These are phyloP conservation scores for Fusarium duplospermum DNA, from an alignment of 2,329 filamentous ascomycete genomes.

Conservation along the genomic window DNA sequence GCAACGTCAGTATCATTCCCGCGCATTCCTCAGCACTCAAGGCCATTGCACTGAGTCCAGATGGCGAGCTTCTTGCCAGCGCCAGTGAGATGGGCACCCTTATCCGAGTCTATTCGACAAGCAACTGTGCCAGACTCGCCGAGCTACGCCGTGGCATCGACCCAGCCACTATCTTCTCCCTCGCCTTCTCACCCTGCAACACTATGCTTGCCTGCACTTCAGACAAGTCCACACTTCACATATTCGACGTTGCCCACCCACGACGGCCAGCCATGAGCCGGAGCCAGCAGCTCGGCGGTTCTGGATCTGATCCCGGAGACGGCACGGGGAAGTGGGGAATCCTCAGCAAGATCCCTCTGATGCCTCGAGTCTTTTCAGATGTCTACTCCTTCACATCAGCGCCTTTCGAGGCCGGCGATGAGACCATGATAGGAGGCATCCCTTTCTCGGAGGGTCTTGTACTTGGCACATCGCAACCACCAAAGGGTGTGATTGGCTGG, in stretches of 20 bases:
- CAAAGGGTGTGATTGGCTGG: slow-evolving; percentile 91
- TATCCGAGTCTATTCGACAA: slow-evolving; percentile 85
- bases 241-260: slow-evolving; percentile 84
- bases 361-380: slow-evolving; percentile 90
- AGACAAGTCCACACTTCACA: slow-evolving; percentile 94
- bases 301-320: slow-evolving; percentile 57
- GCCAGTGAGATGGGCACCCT: slow-evolving; percentile 93
- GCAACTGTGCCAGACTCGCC: slow-evolving; percentile 81
- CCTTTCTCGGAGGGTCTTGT: slow-evolving; percentile 58
- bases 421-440: slow-evolving; percentile 63
- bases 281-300: slow-evolving; percentile 44
- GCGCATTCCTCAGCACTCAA: slow-evolving; percentile 85
- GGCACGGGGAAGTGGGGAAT: slow-evolving; percentile 85
- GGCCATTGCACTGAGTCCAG: slow-evolving; percentile 81
- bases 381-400: slow-evolving; percentile 85
- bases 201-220: slow-evolving; percentile 89
- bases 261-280: slow-evolving; percentile 53
- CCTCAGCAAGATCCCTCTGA: slow-evolving; percentile 82
- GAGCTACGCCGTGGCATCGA: slow-evolving; percentile 93
- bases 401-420: slow-evolving; percentile 86
- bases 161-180: slow-evolving; percentile 84
- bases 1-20: slow-evolving; percentile 92
- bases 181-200: slow-evolving; percentile 87
- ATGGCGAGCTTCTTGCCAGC: slow-evolving; percentile 86
- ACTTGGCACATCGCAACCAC: slow-evolving; percentile 67